Conservation (phyloP, 129 eudicot species). For the Tanacetum coccineum region DNA sequence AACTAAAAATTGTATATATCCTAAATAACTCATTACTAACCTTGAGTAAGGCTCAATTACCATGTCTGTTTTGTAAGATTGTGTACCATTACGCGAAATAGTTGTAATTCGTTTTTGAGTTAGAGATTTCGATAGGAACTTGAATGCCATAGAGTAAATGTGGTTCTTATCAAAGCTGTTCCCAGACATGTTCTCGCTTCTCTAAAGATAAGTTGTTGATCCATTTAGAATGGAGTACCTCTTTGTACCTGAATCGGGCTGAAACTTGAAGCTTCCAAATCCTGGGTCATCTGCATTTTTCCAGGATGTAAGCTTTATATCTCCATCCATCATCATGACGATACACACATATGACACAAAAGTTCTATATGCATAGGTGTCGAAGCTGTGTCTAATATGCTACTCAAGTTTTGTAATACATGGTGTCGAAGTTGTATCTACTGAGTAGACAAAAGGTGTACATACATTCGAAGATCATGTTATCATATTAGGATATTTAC, state of each 20-base stretch:
- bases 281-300: constrained; percentile 42
- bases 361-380: too few relatives aligned
- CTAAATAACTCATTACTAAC: constrained; percentile 25
- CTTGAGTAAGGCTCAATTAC: constrained; percentile 7
- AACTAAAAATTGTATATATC: constrained; percentile 22
- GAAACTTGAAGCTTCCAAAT: constrained; percentile 35
- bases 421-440: too few relatives aligned
- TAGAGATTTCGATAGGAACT: constrained; percentile 5
- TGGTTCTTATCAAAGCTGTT: constrained; percentile 2
- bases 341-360: too few relatives aligned
- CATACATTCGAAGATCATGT: too few relatives aligned
- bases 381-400: too few relatives aligned
- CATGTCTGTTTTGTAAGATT: neutral
- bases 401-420: too few relatives aligned
- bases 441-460: too few relatives aligned
- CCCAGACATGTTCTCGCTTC: constrained; percentile 9
- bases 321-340: constrained; percentile 33
- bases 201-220: neutral
- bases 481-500: too few relatives aligned
- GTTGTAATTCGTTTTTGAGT: neutral
- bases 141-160: neutral
- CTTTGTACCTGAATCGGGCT: constrained; percentile 9
- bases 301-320: constrained; percentile 43
- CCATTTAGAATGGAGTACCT: constrained; percentile 3
- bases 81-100: neutral